Conservation (phyloP, 495 filamentous ascomycete genomes). For the Filosporella fistucella region DNA sequence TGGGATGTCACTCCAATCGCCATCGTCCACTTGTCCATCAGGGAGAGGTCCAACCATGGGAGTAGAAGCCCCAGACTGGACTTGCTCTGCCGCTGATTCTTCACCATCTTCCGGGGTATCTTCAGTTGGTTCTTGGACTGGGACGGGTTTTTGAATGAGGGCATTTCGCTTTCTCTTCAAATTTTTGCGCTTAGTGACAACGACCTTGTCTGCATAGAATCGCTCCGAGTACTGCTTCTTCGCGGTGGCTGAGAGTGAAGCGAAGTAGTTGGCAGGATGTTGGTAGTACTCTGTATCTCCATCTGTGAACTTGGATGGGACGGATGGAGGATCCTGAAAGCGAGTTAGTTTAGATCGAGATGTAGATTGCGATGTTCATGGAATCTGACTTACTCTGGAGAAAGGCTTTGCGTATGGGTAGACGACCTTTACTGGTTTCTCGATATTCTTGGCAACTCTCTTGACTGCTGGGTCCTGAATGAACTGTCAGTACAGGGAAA, state of each 20-base stretch:
- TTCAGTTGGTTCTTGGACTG: not conserved
- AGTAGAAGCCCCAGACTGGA: not conserved
- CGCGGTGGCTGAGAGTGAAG: not conserved
- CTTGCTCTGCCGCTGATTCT: not conserved
- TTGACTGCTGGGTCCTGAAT: no score
- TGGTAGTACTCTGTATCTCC: conserved; percentile 11
- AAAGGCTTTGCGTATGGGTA: no score
- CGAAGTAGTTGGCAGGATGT: conserved; percentile 13
- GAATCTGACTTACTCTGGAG: no score
- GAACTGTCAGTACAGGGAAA: no score
- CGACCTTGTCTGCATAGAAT: not conserved
- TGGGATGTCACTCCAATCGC: not conserved
- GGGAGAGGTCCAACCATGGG: not conserved
- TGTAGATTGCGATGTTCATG: no score
- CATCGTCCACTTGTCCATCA: not conserved
- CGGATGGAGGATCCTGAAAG: not conserved
- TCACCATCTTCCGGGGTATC: not conserved
- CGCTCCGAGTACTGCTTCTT: not conserved
- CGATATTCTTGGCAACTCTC: no score
- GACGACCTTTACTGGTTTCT: no score
- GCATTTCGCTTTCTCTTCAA: not conserved
- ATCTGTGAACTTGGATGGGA: no score
- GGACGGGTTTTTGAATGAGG: not conserved
- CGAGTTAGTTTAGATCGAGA: not conserved
- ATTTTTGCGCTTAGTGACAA: not conserved